Evolutionary conservation across 805 yeast species (phyloP).

Genomic region (Brettanomyces bruxellensis): DNA sequence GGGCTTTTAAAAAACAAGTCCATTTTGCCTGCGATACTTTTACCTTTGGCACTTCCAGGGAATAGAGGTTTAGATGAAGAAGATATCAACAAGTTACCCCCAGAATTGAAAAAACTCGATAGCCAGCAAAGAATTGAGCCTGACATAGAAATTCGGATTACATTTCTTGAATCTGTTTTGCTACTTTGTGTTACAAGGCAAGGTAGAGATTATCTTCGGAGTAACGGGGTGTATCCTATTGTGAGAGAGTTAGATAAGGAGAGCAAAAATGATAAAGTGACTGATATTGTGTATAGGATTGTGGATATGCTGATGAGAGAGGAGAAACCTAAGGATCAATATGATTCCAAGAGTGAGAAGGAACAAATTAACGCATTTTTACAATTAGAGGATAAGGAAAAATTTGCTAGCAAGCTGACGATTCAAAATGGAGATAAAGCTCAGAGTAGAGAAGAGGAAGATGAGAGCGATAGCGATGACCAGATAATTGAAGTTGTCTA

Average conservation of each 20-base stretch:
- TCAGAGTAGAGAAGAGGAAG: conserved; percentile 4
- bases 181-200: conserved; percentile 67
- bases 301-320: conserved; percentile 93
- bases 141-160: conserved; percentile 48
- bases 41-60: conserved; percentile 69
- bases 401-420: conserved; percentile 2
- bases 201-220: conserved; percentile 70
- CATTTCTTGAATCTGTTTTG: conserved; percentile 72
- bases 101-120: conserved; percentile 72
- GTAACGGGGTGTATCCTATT: conserved; percentile 77
- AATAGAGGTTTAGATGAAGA: conserved; percentile 58
- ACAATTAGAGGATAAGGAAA: conserved; percentile 14
- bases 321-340: conserved; percentile 50
- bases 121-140: conserved; percentile 75
- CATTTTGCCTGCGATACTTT: conserved; percentile 70
- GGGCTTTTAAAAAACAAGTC: conserved; percentile 47
- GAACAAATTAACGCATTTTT: conserved; percentile 41
- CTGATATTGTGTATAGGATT: conserved; percentile 69
- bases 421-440: conserved; percentile 2
- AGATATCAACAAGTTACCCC: conserved; percentile 82
- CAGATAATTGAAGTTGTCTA: conserved; percentile 3
- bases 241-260: conserved; percentile 78
- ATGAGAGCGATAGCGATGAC: conserved; percentile 7
- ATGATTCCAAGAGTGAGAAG: conserved; percentile 39
- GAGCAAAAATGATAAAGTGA: conserved; percentile 32